Base-by-base conservation (phyloP, 108 stramenopile species). In the Cafeteria roenbergensis region DNA sequence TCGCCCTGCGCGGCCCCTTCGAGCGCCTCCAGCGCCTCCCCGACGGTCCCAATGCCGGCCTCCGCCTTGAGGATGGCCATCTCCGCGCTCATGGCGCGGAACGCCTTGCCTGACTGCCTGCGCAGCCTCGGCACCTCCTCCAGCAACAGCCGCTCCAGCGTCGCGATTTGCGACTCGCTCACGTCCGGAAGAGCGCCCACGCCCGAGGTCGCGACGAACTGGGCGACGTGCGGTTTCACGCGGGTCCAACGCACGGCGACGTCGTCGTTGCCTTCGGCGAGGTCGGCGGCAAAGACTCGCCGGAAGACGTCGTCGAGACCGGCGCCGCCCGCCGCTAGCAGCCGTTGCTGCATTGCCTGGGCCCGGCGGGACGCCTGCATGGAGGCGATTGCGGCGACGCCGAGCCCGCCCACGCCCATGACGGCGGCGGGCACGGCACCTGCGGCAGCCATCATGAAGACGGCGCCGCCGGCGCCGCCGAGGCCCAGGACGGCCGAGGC, bases 261-360 rank as follows among this genome's bases (percentile, higher is more conserved):
- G 42, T 58, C 69, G 27, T 73, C 71, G 42, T 77, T 72, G 34
- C 64, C 42, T 3, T 73, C 72, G 30, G 54, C 55, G 14, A 57
- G 35, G 37, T 62, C 37, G 56, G 8, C 27, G 25, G 29, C 50
- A 52, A 70, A 66, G 9, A 52, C 14, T 1, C 31, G 24, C 14
- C 61, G 71, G 61, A 51, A 77, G n/a, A 69, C 24, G 9, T 24
- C 60, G 1, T 72, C 55, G 33, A 77, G 38, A 29, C 32, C 68
- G 8, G 34, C 52, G 28, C 26, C 51, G 21, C 3, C 64, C n/a
- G 1, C 63, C 37, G 9, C 36, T 3, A n/a, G 2, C 34, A 37
- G 37, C 17, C 2, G 67, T 25, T 12, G 35, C 34, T 14, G 26
- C 33, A 24, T 56, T 21, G 34, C 14, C n/a, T n/a, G 34, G 61